Evolutionary conservation across 768 basidiomycete genomes (phyloP).

Genomic region (Amanita phalloides): DNA sequence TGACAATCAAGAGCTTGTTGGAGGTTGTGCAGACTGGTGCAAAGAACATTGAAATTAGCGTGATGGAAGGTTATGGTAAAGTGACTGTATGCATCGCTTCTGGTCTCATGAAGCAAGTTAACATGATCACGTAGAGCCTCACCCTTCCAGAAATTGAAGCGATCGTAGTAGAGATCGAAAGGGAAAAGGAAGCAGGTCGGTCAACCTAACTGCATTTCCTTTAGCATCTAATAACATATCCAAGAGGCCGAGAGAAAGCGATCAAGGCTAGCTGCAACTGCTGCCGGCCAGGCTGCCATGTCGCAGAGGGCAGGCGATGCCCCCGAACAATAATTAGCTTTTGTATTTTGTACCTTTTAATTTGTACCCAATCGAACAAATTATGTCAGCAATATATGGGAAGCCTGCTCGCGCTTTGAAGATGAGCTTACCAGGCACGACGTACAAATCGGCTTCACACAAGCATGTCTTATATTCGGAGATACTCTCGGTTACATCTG

Average conservation of each 20-base stretch:
- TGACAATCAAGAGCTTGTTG: conserved; percentile 89
- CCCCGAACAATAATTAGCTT: conserved; percentile 16
- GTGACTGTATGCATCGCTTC: conserved; percentile 52
- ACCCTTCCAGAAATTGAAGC: conserved; percentile 81
- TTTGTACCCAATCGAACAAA: conserved; percentile 2
- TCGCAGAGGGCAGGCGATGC: conserved; percentile 37
- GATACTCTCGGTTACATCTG: conserved; percentile 82
- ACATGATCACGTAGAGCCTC: conserved; percentile 48
- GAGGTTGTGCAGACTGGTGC: conserved; percentile 99
- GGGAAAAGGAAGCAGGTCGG: conserved; percentile 92
- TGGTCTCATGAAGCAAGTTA: not conserved
- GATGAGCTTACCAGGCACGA: not conserved
- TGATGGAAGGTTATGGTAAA: conserved; percentile 94
- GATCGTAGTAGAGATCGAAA: conserved; percentile 89
- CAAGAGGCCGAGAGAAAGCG: conserved; percentile 94
- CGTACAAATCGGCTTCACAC: conserved; percentile 33
- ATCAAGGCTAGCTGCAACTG: conserved; percentile 81
- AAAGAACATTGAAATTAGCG: conserved; percentile 98
- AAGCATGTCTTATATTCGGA: conserved; percentile 84
- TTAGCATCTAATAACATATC: conserved; percentile 1
- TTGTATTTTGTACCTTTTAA: conserved; percentile 4
- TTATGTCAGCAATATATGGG: conserved; percentile 9
- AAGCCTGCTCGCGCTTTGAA: not conserved
- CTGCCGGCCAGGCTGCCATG: conserved; percentile 89
- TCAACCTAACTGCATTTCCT: conserved; percentile 6